These are phyloP conservation scores for Solanum chilense DNA, from an alignment of 257 asterid species.

Conservation along the genomic window DNA sequence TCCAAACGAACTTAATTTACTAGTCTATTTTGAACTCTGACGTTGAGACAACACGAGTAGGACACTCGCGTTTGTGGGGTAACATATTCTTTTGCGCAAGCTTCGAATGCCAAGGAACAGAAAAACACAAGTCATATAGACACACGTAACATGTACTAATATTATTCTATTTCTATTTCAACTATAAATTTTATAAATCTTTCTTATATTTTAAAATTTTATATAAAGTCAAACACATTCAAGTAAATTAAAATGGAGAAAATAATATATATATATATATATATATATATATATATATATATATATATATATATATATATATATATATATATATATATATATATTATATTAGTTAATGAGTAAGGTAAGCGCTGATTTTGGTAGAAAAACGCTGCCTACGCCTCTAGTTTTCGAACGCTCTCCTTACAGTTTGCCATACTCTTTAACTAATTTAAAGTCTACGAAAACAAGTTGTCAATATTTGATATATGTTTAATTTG, in stretches of 20 bases:
- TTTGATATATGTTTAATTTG: too few relatives aligned
- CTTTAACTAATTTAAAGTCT: neutral
- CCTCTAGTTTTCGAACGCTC: neutral
- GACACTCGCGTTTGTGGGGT: neutral
- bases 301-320: too few relatives aligned
- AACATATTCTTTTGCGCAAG: neutral
- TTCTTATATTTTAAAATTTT: neutral
- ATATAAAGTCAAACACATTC: neutral
- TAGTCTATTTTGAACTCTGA: too few relatives aligned
- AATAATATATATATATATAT: too few relatives aligned
- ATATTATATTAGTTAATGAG: too few relatives aligned
- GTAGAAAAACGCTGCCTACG: neutral
- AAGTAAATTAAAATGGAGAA: too few relatives aligned
- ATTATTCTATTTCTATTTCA: neutral
- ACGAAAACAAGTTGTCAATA: too few relatives aligned
- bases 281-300: too few relatives aligned
- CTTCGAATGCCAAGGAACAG: neutral
- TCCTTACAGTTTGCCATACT: neutral
- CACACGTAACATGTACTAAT: neutral
- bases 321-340: too few relatives aligned
- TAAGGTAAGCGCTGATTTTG: neutral
- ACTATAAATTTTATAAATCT: neutral
- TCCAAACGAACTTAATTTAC: too few relatives aligned
- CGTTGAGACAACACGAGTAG: neutral
- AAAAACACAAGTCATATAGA: neutral